Percentiles rank a stretch among this genome's conserved stretches.
Conservation (phyloP, 164 flowering plant genomes). For the Chimonanthus praecox region DNA sequence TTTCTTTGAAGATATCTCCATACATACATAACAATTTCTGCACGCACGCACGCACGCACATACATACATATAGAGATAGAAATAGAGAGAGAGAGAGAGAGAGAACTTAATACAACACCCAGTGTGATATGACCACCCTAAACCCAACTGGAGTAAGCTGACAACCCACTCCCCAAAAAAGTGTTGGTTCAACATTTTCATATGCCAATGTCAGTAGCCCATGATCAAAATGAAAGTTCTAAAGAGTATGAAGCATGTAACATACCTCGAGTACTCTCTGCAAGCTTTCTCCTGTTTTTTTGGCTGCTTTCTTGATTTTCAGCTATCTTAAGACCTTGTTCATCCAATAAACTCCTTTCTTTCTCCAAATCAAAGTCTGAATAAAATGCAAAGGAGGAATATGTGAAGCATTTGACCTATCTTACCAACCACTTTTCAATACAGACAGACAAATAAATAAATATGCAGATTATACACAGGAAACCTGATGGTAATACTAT, state of each 20-base stretch:
- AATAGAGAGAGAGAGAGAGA: not conserved
- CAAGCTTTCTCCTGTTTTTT: constrained; percentile 91
- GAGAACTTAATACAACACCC: not conserved
- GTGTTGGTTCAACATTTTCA: too few relatives aligned
- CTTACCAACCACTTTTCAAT: not conserved
- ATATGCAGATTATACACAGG: not conserved
- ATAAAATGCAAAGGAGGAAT: constrained; percentile 7
- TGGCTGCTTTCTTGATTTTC: constrained; percentile 99
- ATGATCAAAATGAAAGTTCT: too few relatives aligned
- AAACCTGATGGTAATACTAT: not conserved
- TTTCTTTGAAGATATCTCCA: not conserved
- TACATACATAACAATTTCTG: too few relatives aligned
- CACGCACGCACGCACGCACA: too few relatives aligned
- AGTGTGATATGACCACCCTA: not conserved
- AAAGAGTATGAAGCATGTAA: not conserved
- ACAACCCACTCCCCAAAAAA: not conserved
- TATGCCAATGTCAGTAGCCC: not conserved
- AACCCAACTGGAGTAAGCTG: not conserved
- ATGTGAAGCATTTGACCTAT: not conserved
- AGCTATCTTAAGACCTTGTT: constrained; percentile 92
- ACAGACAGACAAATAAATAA: not conserved
- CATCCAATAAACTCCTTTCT: constrained; percentile 82
- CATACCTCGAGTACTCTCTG: constrained; percentile 94
- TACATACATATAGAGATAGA: too few relatives aligned
- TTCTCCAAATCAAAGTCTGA: constrained; percentile 93